These are phyloP conservation scores for Aphanomyces astaci DNA, from an alignment of 352 stramenopile species.

Conservation along the genomic window DNA sequence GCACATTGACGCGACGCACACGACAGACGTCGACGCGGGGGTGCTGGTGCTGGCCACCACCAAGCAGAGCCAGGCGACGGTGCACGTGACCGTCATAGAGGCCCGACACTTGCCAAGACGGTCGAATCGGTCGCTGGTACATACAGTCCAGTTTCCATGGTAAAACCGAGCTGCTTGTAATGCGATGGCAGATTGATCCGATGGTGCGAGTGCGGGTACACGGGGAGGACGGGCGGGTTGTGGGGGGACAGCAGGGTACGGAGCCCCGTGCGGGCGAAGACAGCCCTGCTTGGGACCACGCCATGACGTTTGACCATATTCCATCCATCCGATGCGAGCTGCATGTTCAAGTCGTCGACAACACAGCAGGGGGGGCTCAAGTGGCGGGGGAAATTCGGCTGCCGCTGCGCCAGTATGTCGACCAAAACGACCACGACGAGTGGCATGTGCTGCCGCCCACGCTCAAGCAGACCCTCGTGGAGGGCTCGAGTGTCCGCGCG, in stretches of 20 bases:
- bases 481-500: constrained; percentile 29
- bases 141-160: neutral
- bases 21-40: neutral
- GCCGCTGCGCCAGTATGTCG: constrained; percentile 39
- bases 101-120: constrained; percentile 44
- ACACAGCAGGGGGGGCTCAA: constrained; percentile 26
- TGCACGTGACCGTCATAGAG: constrained; percentile 38
- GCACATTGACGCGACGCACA: neutral
- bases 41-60: neutral
- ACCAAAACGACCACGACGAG: constrained; percentile 53
- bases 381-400: constrained; percentile 42
- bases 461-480: constrained; percentile 48
- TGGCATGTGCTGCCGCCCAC: constrained; percentile 52
- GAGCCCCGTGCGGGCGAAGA: constrained; percentile 39
- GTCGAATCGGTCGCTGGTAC: constrained; percentile 34
- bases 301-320: constrained; percentile 30
- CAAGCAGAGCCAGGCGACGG: constrained; percentile 32
- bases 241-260: constrained; percentile 26
- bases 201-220: constrained; percentile 39
- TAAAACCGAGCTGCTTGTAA: neutral
- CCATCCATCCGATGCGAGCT: constrained; percentile 38
- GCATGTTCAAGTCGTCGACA: constrained; percentile 45
- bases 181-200: constrained; percentile 40
- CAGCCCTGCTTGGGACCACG: constrained; percentile 38
- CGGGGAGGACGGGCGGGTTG: neutral